Evolutionary conservation across 129 eudicot genomes (phyloP), one percentile per base, ranked within the genome.

Genomic region (Artemisia annua): DNA sequence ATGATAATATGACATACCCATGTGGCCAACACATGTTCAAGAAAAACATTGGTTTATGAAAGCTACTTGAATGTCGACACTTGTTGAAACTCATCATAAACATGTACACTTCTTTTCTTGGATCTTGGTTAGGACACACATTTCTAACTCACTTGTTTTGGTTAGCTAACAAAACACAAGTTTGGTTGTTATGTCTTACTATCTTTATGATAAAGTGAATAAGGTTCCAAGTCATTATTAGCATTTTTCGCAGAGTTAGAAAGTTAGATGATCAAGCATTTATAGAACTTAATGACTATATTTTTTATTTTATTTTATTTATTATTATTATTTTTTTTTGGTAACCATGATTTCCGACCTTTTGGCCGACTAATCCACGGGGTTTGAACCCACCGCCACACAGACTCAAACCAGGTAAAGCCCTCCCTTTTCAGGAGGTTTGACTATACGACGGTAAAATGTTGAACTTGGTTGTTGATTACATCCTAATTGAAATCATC

Each of bases 21-120:
- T 63, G 76, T 78, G 67, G 50, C 55, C 57, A 48, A 66, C 67
- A 70, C 81, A 77, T 77, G 81, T 58, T 62, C 46, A 63, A 35
- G 70, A 28, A 69, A 77, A 69, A 76, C 68, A 30, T 19, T 22
- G 28, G 60, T 75, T 48, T 52, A 50, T 48, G 65, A 62, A 59
- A 48, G 69, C 11, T 61, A 28, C 39, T 66, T 63, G 39, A 35
- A 74, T 52, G 63, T 64, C 12, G 78, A 65, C 56, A 54, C 28
- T 74, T 65, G 65, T 39, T 15, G 48, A 64, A 54, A 75, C 57
- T 54, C 8, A 35, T 30, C 20, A 54, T 19, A 74, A 52, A 63
- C 78, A 74, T 51, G 28, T 64, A 63, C 71, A 43, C 58, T 35
- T 73, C 22, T 53, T 63, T 63, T 18, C 66, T 65, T 75, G 72